Percentiles rank a stretch among this genome's conserved stretches.
Evolutionary conservation across 768 basidiomycete genomes (phyloP).

Genomic region (Tremella fuciformis): DNA sequence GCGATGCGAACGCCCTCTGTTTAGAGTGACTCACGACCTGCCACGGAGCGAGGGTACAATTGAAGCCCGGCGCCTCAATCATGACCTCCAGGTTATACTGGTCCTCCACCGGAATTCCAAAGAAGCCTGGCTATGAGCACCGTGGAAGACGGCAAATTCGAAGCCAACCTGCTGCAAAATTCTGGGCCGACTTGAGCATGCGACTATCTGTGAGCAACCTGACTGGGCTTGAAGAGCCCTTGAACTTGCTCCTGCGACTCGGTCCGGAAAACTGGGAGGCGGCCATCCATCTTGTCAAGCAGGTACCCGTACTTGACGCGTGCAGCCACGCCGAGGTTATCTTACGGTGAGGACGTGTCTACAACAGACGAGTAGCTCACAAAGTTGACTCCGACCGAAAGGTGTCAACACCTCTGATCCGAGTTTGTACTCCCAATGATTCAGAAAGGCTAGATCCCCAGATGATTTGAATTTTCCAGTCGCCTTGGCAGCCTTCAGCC

Average conservation of each 20-base stretch:
- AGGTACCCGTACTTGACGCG: conserved; percentile 72
- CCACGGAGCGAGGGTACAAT: conserved; percentile 83
- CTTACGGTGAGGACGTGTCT: conserved; percentile 11
- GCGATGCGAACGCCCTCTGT: too few species aligned
- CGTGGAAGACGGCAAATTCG: neutral
- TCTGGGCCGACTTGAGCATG: conserved; percentile 55
- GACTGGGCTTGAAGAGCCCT: neutral
- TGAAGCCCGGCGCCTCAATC: conserved; percentile 67
- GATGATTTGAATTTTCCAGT: conserved; percentile 52
- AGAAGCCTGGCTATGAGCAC: conserved; percentile 59
- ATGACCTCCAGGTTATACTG: conserved; percentile 75
- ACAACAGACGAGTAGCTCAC: conserved; percentile 24
- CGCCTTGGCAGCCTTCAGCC: conserved; percentile 23
- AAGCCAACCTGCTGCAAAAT: conserved; percentile 59
- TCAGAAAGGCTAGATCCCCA: conserved; percentile 71
- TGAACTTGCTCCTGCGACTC: conserved; percentile 61
- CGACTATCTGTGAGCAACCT: conserved; percentile 54
- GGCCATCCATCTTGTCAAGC: conserved; percentile 65
- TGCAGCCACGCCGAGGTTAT: conserved; percentile 68
- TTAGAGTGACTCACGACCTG: conserved; percentile 56
- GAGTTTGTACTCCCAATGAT: conserved; percentile 80
- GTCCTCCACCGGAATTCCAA: conserved; percentile 64
- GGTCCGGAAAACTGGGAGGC: conserved; percentile 73
- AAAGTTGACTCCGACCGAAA: conserved; percentile 82
- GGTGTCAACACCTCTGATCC: conserved; percentile 85